A percentile compares a stretch with the other conserved stretches of the same genome.
phyloP scores from a whole-genome alignment of 129 eudicot species.

The Tagetes erecta region DNA sequence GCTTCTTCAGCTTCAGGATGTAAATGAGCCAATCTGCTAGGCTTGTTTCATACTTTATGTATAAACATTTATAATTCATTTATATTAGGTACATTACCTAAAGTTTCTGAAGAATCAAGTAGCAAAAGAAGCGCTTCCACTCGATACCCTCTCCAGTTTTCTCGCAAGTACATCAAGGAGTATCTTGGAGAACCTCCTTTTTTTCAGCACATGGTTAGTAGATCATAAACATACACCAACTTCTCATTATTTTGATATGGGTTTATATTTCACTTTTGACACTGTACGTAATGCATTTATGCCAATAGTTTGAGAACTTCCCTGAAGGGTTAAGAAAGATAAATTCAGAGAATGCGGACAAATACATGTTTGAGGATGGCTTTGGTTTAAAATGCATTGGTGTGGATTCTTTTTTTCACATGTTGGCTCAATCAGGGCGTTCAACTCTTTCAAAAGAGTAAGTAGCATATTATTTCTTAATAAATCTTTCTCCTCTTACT shows the following conservation, averaged over 20 bases:
- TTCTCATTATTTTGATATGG: constrained; percentile 14
- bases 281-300: constrained; percentile 16
- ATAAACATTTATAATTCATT: constrained; percentile 1
- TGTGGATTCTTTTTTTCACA: constrained; percentile 54
- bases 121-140: constrained; percentile 49
- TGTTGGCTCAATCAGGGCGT: constrained; percentile 80
- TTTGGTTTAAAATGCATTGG: constrained; percentile 47
- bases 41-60: neutral
- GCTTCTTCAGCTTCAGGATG: constrained; percentile 9
- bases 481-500: neutral
- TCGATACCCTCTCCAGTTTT: constrained; percentile 58
- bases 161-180: constrained; percentile 65
- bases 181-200: constrained; percentile 62
- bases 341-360: constrained; percentile 61
- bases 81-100: constrained; percentile 43
- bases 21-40: neutral
- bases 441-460: constrained; percentile 66
- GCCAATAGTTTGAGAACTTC: constrained; percentile 51
- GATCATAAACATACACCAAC: constrained; percentile 22
- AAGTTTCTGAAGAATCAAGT: constrained; percentile 44
- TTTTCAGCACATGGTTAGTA: constrained; percentile 47
- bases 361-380: constrained; percentile 50
- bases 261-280: constrained; percentile 25
- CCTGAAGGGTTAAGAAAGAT: constrained; percentile 58
- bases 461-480: constrained; percentile 7